Base-by-base conservation (phyloP, 345 rosid genomes). In the Linum trigynum region DNA sequence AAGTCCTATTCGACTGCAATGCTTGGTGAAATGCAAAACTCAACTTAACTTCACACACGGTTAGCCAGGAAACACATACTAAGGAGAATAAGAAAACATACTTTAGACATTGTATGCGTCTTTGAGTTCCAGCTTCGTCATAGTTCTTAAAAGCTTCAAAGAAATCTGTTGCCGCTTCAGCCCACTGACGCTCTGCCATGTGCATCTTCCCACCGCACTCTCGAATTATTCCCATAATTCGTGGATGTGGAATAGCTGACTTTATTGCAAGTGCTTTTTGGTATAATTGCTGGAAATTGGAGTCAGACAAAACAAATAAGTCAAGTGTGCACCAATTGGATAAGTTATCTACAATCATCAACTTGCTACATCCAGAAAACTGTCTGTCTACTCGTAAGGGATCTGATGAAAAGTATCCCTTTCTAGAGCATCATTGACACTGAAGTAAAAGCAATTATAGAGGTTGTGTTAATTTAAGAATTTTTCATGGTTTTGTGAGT, bases 131-230 rank as follows among this genome's bases (percentile, higher is more conserved):
- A 74, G 99, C 99, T 85, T 95, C 99, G 75, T 95, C 99, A 67
- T 95, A 95, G 67, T 95, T 95, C 79, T 95, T 95, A 69, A 95
- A 95, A 67, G 99, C 99, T 80, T 91, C 99, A 82, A 95, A 95
- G 85, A 95, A 95, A 75, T 95, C 99, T 5, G 99, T 95, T 17
- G 98, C 97, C 0, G 98, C 99, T 50, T 95, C 99, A 61, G 85
- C 91, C 99, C 99, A 95, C 66, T 87, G 96, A 71, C 96, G 97
- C 79, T 95, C 98, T 39, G 98, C 96, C 99, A 89, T 95, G 79
- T 91, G 98, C 99, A 95, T 95, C 81, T 95, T 95, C 3, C 99
- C 99, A 66, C 99, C 99, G 79, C 99, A 95, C 75, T 95, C 99
- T 39, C 96, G 86, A 67, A 95, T 91, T 79, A 95, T 91, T 45